These are phyloP conservation scores for Dendrobium nobile DNA, from an alignment of 106 monocot genomes.

Conservation along the genomic window DNA sequence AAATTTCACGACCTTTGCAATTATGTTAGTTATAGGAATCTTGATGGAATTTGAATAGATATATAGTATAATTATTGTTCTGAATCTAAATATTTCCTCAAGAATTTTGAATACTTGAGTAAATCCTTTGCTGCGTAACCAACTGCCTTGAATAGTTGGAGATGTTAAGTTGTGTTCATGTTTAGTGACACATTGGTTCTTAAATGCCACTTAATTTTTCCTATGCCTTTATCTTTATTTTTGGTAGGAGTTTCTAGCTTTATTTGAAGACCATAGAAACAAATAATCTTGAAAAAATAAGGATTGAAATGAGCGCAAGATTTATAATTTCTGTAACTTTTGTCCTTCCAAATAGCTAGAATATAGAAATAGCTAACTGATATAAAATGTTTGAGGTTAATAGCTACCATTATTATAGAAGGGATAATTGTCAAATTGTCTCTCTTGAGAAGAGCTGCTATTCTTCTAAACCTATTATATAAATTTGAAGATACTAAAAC, in stretches of 20 bases:
- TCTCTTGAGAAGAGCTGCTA: too few relatives aligned
- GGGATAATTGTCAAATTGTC: too few relatives aligned
- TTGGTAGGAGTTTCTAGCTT: slow-evolving; percentile 65
- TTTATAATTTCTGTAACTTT: not conserved
- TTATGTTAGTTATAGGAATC: too few relatives aligned
- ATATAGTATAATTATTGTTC: too few relatives aligned
- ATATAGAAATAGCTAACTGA: not conserved
- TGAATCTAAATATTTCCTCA: too few relatives aligned
- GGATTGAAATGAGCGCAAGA: not conserved
- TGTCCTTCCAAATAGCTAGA: not conserved
- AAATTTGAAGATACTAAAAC: too few relatives aligned
- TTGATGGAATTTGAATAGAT: too few relatives aligned
- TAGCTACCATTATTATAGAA: too few relatives aligned
- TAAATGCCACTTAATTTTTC: not conserved
- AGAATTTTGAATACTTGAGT: not conserved
- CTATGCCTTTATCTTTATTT: not conserved
- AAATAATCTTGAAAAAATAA: not conserved
- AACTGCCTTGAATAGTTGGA: not conserved
- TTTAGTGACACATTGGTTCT: not conserved
- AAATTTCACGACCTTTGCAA: too few relatives aligned
- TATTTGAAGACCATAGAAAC: not conserved
- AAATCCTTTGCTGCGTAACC: not conserved
- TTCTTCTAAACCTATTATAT: too few relatives aligned
- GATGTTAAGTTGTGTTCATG: not conserved
- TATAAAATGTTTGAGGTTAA: too few relatives aligned